Percentiles rank a stretch among this genome's conserved stretches.
phyloP scores from a whole-genome alignment of 2,329 filamentous ascomycete genomes.

The Alternaria hordeiaustralica region DNA sequence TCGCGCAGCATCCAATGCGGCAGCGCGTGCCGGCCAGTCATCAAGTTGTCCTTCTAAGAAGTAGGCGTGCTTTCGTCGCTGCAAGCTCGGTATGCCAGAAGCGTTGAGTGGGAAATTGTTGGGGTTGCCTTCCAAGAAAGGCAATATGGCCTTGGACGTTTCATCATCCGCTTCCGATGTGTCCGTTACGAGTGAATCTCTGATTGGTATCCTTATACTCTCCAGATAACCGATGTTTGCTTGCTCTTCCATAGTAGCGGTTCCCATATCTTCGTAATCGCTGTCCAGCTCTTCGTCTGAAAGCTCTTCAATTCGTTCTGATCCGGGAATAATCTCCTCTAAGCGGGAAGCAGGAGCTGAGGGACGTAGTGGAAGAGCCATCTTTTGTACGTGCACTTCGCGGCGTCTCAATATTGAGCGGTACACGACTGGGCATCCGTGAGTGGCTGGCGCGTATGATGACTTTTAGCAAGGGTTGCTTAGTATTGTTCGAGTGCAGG shows the following conservation, averaged over 20 bases:
- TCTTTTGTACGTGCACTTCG: slow-evolving; percentile 23
- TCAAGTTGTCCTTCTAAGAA: slow-evolving; percentile 66
- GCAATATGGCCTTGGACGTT: slow-evolving; percentile 72
- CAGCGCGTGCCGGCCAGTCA: slow-evolving; percentile 72
- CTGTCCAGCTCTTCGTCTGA: slow-evolving; percentile 38
- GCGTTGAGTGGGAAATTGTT: slow-evolving; percentile 66
- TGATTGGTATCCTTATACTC: slow-evolving; percentile 60
- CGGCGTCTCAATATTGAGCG: not conserved
- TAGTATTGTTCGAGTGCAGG: slow-evolving; percentile 38
- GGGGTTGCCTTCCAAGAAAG: slow-evolving; percentile 66
- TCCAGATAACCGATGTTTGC: slow-evolving; percentile 40
- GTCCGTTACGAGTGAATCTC: slow-evolving; percentile 69
- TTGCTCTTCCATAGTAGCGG: slow-evolving; percentile 33
- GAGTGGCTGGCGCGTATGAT: slow-evolving; percentile 16
- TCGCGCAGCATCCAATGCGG: slow-evolving; percentile 80
- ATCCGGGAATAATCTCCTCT: slow-evolving; percentile 33
- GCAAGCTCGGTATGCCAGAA: slow-evolving; percentile 76
- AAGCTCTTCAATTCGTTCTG: slow-evolving; percentile 45
- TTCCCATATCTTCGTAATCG: slow-evolving; percentile 48
- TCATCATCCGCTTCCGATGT: slow-evolving; percentile 72
- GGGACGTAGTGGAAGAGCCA: slow-evolving; percentile 31
- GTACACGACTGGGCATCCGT: slow-evolving; percentile 21
- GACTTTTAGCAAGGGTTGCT: slow-evolving; percentile 5
- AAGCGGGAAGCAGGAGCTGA: slow-evolving; percentile 32
- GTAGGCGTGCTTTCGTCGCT: slow-evolving; percentile 64